Evolutionary conservation across 352 stramenopile genomes (phyloP).

Genomic region (Phytopythium litorale): DNA sequence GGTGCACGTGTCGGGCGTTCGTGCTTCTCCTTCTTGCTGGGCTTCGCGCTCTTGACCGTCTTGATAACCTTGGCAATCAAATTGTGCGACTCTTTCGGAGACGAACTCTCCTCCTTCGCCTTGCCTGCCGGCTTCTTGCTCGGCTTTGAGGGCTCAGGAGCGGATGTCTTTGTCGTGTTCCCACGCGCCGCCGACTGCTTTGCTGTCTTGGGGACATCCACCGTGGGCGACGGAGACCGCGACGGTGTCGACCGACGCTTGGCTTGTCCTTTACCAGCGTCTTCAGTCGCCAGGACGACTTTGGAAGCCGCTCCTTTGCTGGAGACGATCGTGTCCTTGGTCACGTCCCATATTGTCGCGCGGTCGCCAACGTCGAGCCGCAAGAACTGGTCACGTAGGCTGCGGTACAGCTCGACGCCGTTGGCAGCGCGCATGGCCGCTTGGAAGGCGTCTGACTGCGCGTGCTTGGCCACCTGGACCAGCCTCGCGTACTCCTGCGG

Average conservation of each 20-base stretch:
- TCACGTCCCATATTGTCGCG: conserved; percentile 20
- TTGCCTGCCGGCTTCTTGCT: neutral
- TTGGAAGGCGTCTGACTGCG: conserved; percentile 34
- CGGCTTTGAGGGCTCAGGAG: neutral
- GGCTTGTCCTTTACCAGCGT: neutral
- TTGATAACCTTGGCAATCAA: neutral
- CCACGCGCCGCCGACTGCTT: neutral
- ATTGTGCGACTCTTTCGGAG: neutral
- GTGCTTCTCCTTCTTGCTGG: neutral
- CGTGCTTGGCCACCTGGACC: conserved; percentile 40
- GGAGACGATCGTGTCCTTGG: conserved; percentile 4
- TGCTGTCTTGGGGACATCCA: neutral
- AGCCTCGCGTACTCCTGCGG: conserved; percentile 29
- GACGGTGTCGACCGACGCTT: neutral
- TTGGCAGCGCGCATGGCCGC: conserved; percentile 31
- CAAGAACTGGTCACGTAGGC: conserved; percentile 28
- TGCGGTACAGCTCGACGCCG: conserved; percentile 31
- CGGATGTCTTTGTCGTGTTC: neutral
- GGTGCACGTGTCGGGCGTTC: neutral
- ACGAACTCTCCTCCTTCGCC: neutral
- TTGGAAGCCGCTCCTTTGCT: neutral
- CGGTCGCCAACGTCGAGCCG: conserved; percentile 24
- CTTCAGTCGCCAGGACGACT: neutral
- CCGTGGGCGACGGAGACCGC: neutral
- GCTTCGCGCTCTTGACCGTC: neutral